Percentiles rank a stretch among this genome's conserved stretches.
Conservation (phyloP, 2,329 filamentous ascomycete species). For the Teratosphaeria epicoccoides region DNA sequence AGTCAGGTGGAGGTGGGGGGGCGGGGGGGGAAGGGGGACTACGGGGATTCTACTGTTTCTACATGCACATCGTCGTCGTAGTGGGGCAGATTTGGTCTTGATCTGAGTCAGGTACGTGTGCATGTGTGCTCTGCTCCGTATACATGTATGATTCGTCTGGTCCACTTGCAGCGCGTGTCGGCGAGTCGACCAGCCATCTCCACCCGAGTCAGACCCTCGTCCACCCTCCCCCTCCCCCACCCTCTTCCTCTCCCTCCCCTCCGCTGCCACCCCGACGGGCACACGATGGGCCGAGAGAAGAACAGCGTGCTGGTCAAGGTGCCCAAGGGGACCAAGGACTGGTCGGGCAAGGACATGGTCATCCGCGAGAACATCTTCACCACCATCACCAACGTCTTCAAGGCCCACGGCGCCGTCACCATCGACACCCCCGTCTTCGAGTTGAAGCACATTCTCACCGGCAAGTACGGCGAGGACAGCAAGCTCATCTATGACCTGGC, state of each 20-base stretch:
- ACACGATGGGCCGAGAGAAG: slow-evolving; percentile 36
- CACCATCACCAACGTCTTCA: slow-evolving; percentile 68
- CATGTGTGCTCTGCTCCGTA: no score
- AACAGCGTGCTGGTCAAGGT: slow-evolving; percentile 61
- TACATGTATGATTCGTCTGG: neutral
- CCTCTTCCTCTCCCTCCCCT: neutral
- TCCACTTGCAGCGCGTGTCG: neutral
- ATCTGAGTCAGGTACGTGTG: no score
- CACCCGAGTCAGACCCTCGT: neutral
- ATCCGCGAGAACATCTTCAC: slow-evolving; percentile 71
- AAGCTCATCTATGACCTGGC: slow-evolving; percentile 86
- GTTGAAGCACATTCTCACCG: slow-evolving; percentile 72
- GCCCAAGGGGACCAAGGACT: slow-evolving; percentile 85
- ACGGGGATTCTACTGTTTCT: no score
- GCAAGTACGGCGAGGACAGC: slow-evolving; percentile 86
- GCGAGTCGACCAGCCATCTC: neutral
- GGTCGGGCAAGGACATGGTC: slow-evolving; percentile 66
- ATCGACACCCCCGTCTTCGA: slow-evolving; percentile 81
- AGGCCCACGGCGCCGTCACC: slow-evolving; percentile 68
- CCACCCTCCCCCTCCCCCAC: neutral
- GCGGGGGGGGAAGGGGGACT: no score
- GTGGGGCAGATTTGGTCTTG: no score
- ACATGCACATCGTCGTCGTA: no score
- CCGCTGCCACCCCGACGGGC: neutral
- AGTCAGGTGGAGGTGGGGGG: neutral